Evolutionary conservation across 768 basidiomycete species (phyloP).

Genomic region (Mycena olivaceomarginata): DNA sequence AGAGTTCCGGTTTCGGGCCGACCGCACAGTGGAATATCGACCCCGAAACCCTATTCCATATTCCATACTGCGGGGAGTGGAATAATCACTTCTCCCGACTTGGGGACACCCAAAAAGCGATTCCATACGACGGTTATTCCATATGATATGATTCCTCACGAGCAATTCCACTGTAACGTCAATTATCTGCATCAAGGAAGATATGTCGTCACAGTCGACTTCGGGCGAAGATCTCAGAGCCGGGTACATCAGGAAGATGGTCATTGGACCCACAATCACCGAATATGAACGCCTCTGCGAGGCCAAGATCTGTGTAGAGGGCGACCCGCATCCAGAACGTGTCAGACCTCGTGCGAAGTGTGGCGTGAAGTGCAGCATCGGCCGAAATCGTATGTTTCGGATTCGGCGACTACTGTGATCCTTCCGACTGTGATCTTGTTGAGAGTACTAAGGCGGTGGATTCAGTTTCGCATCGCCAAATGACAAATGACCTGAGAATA

Average conservation of each 20-base stretch:
- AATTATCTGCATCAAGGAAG: slow-evolving; percentile 40
- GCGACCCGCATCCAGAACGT: slow-evolving; percentile 42
- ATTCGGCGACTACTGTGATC: slow-evolving; percentile 30
- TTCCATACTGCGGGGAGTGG: no score
- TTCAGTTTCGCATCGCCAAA: neutral
- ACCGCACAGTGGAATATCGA: no score
- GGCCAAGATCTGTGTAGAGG: slow-evolving; percentile 42
- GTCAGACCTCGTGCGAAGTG: slow-evolving; percentile 34
- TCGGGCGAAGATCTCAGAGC: slow-evolving; percentile 5
- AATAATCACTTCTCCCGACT: no score
- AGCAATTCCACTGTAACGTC: no score
- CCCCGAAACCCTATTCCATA: no score
- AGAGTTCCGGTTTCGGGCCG: no score
- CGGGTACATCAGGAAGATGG: neutral
- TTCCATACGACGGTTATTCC: no score
- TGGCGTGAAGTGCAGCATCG: slow-evolving; percentile 24
- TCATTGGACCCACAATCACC: slow-evolving; percentile 38
- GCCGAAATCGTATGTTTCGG: slow-evolving; percentile 16
- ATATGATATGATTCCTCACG: no score
- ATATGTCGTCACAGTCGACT: slow-evolving; percentile 44
- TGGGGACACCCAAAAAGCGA: no score
- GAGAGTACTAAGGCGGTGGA: slow-evolving; percentile 24
- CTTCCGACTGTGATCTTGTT: slow-evolving; percentile 32
- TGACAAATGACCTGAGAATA: slow-evolving; percentile 29
- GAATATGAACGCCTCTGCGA: slow-evolving; percentile 43